phyloP scores from a whole-genome alignment of 2,329 filamentous ascomycete genomes.

The Claviceps arundinis region DNA sequence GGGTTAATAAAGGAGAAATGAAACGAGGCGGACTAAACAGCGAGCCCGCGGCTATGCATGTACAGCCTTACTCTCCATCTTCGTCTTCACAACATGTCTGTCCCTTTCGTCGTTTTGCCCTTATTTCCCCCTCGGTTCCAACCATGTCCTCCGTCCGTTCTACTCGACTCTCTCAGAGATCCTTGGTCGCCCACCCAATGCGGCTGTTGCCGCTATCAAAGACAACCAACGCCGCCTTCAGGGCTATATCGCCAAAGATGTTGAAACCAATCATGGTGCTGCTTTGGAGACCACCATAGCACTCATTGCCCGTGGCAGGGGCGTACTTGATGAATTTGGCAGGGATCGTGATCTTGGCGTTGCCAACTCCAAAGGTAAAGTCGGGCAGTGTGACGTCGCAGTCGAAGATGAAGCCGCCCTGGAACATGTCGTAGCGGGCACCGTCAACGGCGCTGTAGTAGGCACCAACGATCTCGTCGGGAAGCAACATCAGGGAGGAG shows the following conservation, averaged over 20 bases:
- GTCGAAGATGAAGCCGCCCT: constrained; percentile 31
- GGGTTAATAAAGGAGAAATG: too few species aligned
- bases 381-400: constrained; percentile 32
- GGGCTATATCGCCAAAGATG: constrained; percentile 49
- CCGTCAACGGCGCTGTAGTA: constrained; percentile 34
- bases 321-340: constrained; percentile 41
- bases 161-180: background rate
- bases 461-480: constrained; percentile 32
- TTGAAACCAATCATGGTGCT: constrained; percentile 31
- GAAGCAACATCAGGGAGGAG: constrained; percentile 48
- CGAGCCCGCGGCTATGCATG: too few species aligned
- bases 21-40: too few species aligned
- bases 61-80: too few species aligned
- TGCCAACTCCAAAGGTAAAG: constrained; percentile 41
- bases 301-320: constrained; percentile 30
- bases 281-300: constrained; percentile 55
- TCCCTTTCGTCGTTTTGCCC: too few species aligned
- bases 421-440: constrained; percentile 17
- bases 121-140: background rate
- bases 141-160: background rate
- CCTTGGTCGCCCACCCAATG: constrained; percentile 23
- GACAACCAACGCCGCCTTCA: constrained; percentile 44
- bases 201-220: constrained; percentile 41
- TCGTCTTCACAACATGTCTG: too few species aligned
- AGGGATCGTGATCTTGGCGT: constrained; percentile 40